phyloP scores from a whole-genome alignment of 2,329 filamentous ascomycete genomes.

The Microsporum audouinii region DNA sequence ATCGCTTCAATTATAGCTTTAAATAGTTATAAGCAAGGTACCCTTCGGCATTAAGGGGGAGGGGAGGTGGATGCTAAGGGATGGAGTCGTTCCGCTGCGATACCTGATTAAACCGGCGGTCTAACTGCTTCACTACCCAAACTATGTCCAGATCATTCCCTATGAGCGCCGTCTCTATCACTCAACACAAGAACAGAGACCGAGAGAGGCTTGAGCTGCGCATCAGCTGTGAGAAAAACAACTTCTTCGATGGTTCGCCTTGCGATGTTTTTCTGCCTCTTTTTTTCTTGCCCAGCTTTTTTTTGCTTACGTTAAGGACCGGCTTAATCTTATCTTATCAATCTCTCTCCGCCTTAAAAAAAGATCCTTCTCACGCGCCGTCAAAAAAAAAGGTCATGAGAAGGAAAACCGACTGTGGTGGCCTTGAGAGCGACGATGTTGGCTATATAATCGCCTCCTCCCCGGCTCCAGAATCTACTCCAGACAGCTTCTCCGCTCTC shows the following conservation, averaged over 20 bases:
- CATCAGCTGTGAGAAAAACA: background rate
- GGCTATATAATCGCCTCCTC: background rate
- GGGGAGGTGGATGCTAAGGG: background rate
- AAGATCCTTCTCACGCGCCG: background rate
- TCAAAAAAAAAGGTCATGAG: background rate
- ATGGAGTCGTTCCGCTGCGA: background rate
- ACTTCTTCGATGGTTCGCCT: background rate
- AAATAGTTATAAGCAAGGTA: background rate
- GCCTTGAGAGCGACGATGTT: background rate
- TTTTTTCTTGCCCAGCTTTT: background rate
- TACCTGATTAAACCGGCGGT: background rate
- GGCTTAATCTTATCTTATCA: constrained; percentile 4
- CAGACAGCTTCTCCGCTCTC: too few relatives aligned
- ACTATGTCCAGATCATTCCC: background rate
- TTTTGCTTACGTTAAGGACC: background rate
- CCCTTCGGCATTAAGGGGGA: background rate
- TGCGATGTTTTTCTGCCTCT: background rate
- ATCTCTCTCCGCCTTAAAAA: background rate
- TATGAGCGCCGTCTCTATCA: background rate
- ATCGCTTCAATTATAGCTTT: background rate
- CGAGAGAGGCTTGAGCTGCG: background rate
- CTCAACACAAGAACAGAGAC: background rate
- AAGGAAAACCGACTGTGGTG: background rate
- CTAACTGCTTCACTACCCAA: background rate
- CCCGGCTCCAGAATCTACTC: background rate